Base-by-base conservation (phyloP, 2,329 filamentous ascomycete genomes). In the Fusarium cicatricum region DNA sequence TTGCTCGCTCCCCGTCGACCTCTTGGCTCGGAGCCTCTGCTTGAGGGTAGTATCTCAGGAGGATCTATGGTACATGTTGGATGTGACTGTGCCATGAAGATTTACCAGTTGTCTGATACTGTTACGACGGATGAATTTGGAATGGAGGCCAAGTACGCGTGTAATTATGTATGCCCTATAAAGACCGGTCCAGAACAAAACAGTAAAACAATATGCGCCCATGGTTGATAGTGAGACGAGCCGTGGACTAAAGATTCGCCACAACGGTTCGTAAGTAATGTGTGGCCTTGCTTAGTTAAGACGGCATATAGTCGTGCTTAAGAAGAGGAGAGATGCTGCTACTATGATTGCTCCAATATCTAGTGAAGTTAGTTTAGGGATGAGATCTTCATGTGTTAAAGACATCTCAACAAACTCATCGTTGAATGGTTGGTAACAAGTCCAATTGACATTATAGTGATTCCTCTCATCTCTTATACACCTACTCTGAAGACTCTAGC, bases 21-120 rank as follows among this genome's bases (percentile, higher is more conserved):
- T 57, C 52, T 4, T 54, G 44, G 47, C n/a, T 58, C 8, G 19
- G 21, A 3, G 41, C 40, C 11, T 40, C 60, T 23, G 60, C 47
- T 15, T 63, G 26, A 49, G 46, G 9, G 8, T 11, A 12, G 6
- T 6, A 4, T 23, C 3, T 11, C 19, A 9, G 15, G 14, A 9
- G 10, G 12, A 11, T 32, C 23, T 16, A 32, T 31, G 29, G 16
- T 14, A 40, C 11, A 14, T 32, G 36, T 11, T 40, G 36, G 29
- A 38, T 12, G 17, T 49, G 9, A n/a, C 21, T 46, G 36, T 12
- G 29, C 15, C 15, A 16, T 15, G 29, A 31, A 15, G 8, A 11
- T 32, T 32, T 48, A 37, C 16, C 48, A 47, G 16, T 32, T 45
- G 5, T 45, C 21, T 45, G 28, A 47, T 57, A 33, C 26, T 52